These are phyloP conservation scores for Bauhinia variegata DNA, from an alignment of 306 rosid species.

Conservation along the genomic window DNA sequence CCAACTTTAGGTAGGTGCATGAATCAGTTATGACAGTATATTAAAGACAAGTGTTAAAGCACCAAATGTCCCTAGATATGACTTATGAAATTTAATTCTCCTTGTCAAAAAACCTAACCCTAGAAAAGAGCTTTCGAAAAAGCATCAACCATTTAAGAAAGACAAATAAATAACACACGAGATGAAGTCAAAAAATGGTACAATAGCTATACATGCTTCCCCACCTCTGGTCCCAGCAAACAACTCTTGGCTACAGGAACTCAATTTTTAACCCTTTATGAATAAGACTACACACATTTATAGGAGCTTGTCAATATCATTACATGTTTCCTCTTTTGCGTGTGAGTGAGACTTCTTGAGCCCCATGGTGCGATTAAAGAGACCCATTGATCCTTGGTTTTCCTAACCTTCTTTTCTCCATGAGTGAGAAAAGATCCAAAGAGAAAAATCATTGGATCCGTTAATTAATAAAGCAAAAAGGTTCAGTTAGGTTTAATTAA, in stretches of 20 bases:
- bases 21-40: conserved; percentile 19
- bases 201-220: conserved; percentile 31
- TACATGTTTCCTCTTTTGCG: conserved; percentile 30
- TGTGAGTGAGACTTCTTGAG: conserved; percentile 38
- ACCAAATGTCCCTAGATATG: conserved; percentile 1
- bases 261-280: conserved; percentile 38
- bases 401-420: conserved; percentile 30
- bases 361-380: conserved; percentile 42
- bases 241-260: conserved; percentile 22
- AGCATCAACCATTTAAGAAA: conserved; percentile 8
- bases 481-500: conserved; percentile 59
- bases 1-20: conserved; percentile 17
- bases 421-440: conserved; percentile 34
- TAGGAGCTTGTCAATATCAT: conserved; percentile 37
- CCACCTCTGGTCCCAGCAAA: conserved; percentile 57
- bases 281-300: conserved; percentile 40
- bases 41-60: conserved; percentile 8
- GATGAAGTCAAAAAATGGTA: conserved; percentile 31
- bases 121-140: conserved; percentile 7
- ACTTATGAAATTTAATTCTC: conserved; percentile 13
- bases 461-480: conserved; percentile 50
- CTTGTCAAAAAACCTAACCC: conserved; percentile 29
- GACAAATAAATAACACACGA: conserved; percentile 25
- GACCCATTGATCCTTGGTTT: conserved; percentile 33
- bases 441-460: conserved; percentile 69